Base-by-base conservation (phyloP, 75 land plant species). In the Pseudotsuga menziesii region DNA sequence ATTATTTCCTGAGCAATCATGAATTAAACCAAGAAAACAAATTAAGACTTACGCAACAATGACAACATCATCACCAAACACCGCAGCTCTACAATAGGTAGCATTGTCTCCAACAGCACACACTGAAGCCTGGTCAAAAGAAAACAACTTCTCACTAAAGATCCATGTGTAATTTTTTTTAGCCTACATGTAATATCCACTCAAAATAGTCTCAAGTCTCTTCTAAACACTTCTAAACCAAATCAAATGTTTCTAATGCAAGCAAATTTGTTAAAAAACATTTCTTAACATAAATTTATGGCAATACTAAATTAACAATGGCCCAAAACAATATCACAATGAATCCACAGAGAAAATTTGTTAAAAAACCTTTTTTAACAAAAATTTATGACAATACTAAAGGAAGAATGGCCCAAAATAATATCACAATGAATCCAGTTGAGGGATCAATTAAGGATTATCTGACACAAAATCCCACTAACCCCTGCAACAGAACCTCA, bases 31-130 rank as follows among this genome's bases (percentile, higher is more conserved):
- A 16, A 79, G 11, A 26, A 15, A 62, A 41, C 41, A 76, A 58
- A 48, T 48, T 48, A 2, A 11, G 16, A 85, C 98, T 88, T 84
- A 95, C 98, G 98, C 98, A 15, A 96, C 97, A 72, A 93, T 82
- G 5, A 96, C 98, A 22, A 96, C 94, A 87, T 96, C 98, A 75
- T 96, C 99, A n/a, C 85, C 80, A 85, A 82, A 94, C 56, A 76
- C 82, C 57, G 84, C 41, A 23, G 79, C 78, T 81, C 98, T 84
- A 4, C 86, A 82, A 75, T 95, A 95, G 5, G 98, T 81, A 55
- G 95, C 94, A 77, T 89, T 87, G 82, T 95, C 98, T 54, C 94
- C 94, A 66, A 96, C 96, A 6, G 83, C 25, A 81, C 96, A 93
- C 23, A 71, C 61, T 2, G 96, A 93, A 36, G 94, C 90, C 98